These are phyloP conservation scores for Fonsecaea nubica DNA, from an alignment of 2,329 filamentous ascomycete species.

Conservation along the genomic window DNA sequence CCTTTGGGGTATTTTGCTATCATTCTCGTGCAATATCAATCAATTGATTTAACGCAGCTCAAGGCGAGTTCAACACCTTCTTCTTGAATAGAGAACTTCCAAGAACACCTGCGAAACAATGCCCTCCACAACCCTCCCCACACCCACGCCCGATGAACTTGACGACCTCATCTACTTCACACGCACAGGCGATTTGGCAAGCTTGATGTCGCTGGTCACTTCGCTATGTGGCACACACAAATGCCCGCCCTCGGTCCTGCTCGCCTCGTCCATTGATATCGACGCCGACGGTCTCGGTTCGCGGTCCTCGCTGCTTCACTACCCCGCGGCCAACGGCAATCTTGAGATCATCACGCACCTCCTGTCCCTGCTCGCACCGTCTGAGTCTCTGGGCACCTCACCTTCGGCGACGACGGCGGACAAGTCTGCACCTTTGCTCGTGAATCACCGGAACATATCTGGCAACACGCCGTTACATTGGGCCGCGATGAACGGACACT, in stretches of 20 bases:
- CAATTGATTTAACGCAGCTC: background rate
- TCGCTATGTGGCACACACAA: constrained; percentile 68
- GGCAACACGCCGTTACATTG: constrained; percentile 94
- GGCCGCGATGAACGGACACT: constrained; percentile 87
- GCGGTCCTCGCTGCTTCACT: constrained; percentile 70
- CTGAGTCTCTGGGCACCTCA: constrained; percentile 2
- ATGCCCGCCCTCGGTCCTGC: constrained; percentile 65
- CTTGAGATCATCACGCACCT: constrained; percentile 62
- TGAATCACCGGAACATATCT: constrained; percentile 70
- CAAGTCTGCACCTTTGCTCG: constrained; percentile 31
- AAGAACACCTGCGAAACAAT: background rate
- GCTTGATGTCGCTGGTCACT: constrained; percentile 67
- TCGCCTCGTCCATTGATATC: constrained; percentile 73
- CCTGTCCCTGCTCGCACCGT: constrained; percentile 29
- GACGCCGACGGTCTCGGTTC: constrained; percentile 65
- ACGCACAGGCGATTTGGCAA: constrained; percentile 75
- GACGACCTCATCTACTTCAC: constrained; percentile 91
- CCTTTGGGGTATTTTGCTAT: background rate
- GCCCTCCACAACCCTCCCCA: constrained; percentile 19
- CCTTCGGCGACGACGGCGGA: constrained; percentile 44
- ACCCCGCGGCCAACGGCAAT: constrained; percentile 90
- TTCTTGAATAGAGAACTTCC: background rate
- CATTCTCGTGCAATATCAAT: background rate
- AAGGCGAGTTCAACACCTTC: background rate
- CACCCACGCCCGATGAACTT: constrained; percentile 48